phyloP scores from a whole-genome alignment of 805 yeast genomes.

The Zygoascus tannicola region DNA sequence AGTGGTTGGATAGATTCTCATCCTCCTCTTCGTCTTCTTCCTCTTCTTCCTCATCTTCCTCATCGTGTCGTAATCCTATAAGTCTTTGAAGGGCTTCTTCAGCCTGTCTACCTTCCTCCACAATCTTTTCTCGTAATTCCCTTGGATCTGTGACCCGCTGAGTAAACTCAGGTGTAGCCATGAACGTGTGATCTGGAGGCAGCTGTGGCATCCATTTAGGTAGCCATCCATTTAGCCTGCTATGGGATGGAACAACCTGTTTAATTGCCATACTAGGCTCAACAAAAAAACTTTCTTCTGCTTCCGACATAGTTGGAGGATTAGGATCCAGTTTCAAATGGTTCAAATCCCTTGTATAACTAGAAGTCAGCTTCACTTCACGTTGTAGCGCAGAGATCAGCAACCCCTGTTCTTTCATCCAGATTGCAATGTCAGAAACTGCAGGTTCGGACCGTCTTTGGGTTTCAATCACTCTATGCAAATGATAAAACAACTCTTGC shows the following conservation, averaged over 20 bases:
- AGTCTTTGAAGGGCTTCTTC: constrained; percentile 66
- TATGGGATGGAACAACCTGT: constrained; percentile 46
- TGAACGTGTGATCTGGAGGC: constrained; percentile 92
- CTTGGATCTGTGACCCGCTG: constrained; percentile 60
- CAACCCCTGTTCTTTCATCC: constrained; percentile 24
- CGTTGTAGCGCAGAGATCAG: constrained; percentile 24
- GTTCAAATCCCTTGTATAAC: constrained; percentile 20
- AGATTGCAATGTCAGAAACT: constrained; percentile 25
- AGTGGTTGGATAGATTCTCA: neutral
- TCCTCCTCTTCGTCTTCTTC: neutral
- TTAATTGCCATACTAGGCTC: constrained; percentile 43
- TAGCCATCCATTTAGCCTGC: constrained; percentile 36
- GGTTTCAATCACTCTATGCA: constrained; percentile 22
- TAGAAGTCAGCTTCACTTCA: constrained; percentile 19
- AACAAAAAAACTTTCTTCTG: constrained; percentile 46
- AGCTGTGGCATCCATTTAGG: constrained; percentile 77
- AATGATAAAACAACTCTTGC: constrained; percentile 18
- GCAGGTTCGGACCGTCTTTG: constrained; percentile 30
- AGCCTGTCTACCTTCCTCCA: constrained; percentile 71
- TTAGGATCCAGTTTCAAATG: constrained; percentile 21
- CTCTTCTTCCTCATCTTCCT: neutral
- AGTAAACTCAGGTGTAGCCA: constrained; percentile 61
- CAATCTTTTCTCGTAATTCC: constrained; percentile 58
- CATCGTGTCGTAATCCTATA: constrained; percentile 20
- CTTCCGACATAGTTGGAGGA: constrained; percentile 30